These are phyloP conservation scores for Oryza meridionalis DNA, from an alignment of 176 grass and related monocot species.

Conservation along the genomic window DNA sequence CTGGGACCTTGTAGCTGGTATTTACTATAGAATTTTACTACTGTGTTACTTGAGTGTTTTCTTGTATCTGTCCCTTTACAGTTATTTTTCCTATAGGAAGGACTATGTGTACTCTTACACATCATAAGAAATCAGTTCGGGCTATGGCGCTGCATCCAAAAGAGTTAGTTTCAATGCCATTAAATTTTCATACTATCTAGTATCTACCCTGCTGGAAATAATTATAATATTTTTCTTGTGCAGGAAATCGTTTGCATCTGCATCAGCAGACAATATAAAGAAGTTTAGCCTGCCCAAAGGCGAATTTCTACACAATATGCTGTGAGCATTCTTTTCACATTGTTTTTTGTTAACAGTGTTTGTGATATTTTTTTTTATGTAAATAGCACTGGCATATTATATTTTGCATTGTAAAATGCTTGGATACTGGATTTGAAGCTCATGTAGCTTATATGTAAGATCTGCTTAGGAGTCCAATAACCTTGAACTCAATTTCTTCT, in stretches of 20 bases:
- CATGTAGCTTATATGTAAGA: slow-evolving; percentile 1
- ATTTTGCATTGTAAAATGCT: background rate
- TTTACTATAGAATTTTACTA: slow-evolving; percentile 1
- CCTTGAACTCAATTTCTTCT: background rate
- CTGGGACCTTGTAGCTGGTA: slow-evolving; percentile 99
- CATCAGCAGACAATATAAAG: slow-evolving; percentile 97
- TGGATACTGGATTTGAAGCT: background rate
- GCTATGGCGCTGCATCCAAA: slow-evolving; percentile 94
- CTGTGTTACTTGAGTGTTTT: background rate
- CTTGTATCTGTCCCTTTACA: slow-evolving; percentile 27
- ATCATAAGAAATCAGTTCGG: slow-evolving; percentile 97
- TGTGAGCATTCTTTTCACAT: slow-evolving; percentile 57
- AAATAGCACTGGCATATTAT: slow-evolving; percentile 11
- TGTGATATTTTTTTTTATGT: background rate
- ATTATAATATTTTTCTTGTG: slow-evolving; percentile 26
- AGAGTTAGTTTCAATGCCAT: slow-evolving; percentile 60
- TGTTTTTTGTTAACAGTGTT: background rate
- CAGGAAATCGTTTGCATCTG: slow-evolving; percentile 91
- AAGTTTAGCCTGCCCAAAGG: slow-evolving; percentile 92
- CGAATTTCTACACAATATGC: slow-evolving; percentile 98
- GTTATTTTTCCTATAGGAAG: slow-evolving; percentile 62
- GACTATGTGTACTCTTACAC: slow-evolving; percentile 92
- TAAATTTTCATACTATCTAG: slow-evolving; percentile 25
- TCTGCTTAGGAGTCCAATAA: slow-evolving; percentile 6
- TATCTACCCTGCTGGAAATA: slow-evolving; percentile 13